A percentile compares a stretch with the other conserved stretches of the same genome.
Conservation (phyloP, 2,329 filamentous ascomycete genomes). For the Fusarium verrucosum region DNA sequence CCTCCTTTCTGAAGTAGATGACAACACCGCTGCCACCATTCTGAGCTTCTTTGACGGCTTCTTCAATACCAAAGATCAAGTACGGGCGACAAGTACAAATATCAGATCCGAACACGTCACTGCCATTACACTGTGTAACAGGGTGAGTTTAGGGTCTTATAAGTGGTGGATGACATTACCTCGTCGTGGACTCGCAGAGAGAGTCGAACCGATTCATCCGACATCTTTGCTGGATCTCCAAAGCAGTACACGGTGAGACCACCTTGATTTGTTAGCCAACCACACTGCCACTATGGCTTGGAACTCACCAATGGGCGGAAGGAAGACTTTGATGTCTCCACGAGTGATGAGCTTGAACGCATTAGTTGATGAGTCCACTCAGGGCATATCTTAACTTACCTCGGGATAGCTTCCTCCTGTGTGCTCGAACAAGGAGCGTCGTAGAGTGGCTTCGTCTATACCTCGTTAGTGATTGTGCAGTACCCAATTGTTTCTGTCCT, state of each 20-base stretch:
- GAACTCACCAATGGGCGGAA: constrained; percentile 82
- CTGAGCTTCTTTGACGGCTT: constrained; percentile 96
- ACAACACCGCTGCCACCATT: constrained; percentile 93
- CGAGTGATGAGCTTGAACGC: constrained; percentile 79
- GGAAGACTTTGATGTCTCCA: constrained; percentile 91
- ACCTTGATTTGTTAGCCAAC: constrained; percentile 55
- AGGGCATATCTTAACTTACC: constrained; percentile 46
- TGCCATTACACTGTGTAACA: constrained; percentile 79
- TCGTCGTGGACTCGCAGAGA: constrained; percentile 83
- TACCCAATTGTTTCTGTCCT: constrained; percentile 33
- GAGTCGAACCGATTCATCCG: constrained; percentile 80
- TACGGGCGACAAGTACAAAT: constrained; percentile 98
- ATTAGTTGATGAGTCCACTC: constrained; percentile 33
- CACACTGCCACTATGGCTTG: neutral
- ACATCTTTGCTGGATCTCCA: constrained; percentile 93
- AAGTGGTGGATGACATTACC: constrained; percentile 49
- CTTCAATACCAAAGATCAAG: constrained; percentile 95
- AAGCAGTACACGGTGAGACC: constrained; percentile 97
- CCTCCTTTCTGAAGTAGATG: constrained; percentile 99
- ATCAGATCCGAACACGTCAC: constrained; percentile 96
- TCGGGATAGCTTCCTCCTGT: constrained; percentile 97
- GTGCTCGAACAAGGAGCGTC: constrained; percentile 90
- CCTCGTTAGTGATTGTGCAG: constrained; percentile 40
- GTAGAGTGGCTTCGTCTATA: constrained; percentile 82
- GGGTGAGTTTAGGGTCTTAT: constrained; percentile 6